These are phyloP conservation scores for Blumeria hordei DNA, from an alignment of 2,329 filamentous ascomycete genomes.

Conservation along the genomic window DNA sequence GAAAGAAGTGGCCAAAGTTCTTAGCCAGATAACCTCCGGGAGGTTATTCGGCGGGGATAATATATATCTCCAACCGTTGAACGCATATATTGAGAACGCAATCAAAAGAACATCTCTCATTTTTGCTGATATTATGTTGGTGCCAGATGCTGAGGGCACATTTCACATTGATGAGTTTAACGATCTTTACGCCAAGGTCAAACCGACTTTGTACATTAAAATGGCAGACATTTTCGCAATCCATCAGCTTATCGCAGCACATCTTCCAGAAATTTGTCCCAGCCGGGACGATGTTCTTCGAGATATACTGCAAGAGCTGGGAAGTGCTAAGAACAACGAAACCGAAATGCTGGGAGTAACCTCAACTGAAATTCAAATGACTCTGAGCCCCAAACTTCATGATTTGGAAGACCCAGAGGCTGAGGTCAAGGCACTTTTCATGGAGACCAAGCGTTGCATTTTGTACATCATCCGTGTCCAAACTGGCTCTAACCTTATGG, in stretches of 20 bases:
- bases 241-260: conserved; percentile 62
- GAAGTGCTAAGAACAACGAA: conserved; percentile 90
- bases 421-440: conserved; percentile 76
- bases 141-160: conserved; percentile 67
- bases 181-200: conserved; percentile 85
- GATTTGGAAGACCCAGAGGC: conserved; percentile 83
- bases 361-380: conserved; percentile 65
- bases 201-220: conserved; percentile 97
- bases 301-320: conserved; percentile 80
- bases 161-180: conserved; percentile 99
- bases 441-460: conserved; percentile 94
- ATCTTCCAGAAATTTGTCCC: conserved; percentile 56
- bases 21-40: conserved; percentile 72
- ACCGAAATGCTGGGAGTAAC: conserved; percentile 73
- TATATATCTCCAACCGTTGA: conserved; percentile 83
- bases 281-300: conserved; percentile 66
- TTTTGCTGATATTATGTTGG: conserved; percentile 53
- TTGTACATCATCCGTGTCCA: conserved; percentile 96
- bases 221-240: conserved; percentile 94
- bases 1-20: conserved; percentile 70
- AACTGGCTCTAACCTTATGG: conserved; percentile 72
- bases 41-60: conserved; percentile 84
- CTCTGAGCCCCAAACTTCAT: conserved; percentile 69
- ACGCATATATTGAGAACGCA: conserved; percentile 71
- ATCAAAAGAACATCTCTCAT: conserved; percentile 57